Base-by-base conservation (phyloP, 352 stramenopile species). In the Phytophthora litchii region DNA sequence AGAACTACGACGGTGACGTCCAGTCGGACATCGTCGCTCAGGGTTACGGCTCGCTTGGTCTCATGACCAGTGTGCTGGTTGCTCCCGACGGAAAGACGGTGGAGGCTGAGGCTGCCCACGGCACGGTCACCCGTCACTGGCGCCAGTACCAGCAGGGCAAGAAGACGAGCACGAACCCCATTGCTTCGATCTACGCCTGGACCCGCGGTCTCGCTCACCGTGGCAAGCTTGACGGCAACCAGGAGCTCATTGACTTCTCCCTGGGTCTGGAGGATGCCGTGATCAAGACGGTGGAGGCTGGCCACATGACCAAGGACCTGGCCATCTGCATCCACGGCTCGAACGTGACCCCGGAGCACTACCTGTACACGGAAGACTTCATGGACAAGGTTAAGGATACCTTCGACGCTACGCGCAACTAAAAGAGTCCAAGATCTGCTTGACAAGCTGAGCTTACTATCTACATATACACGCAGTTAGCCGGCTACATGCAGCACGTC, bases 301-400 rank as follows among this genome's bases (percentile, higher is more conserved):
- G 84, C 47, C 68, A 90, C 68, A 92, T 94, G 84, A 94, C 84
- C 53, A 94, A 94, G 74, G 84, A 94, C 53, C 54, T 94, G 34
- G 84, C 84, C 19, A 85, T 94, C 54, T 89, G 78, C 63, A 70
- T 92, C 57, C 78, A 92, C 67, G 84, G 72, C 51, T 74, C 66
- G 16, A 78, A 76, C 56, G 70, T 83, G 25, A 83, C 66, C 25
- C 63, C 66, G 13, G 73, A 83, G 43, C 73, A 83, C 60, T 83
- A 80, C 57, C 34, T 83, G 42, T 78, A 76, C 62, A 83, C 71
- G 31, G 83, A 90, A 69, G 69, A 87, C 51, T 95, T 95, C 67
- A 90, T 95, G 80, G 83, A 93, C 74, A 86, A 92, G 68, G 76
- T 95, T 67, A 91, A 91, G 76, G 76, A 90, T 36, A 83, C 70